Conservation (phyloP, 495 filamentous ascomycete species). For the Lasiosphaeria miniovina region DNA sequence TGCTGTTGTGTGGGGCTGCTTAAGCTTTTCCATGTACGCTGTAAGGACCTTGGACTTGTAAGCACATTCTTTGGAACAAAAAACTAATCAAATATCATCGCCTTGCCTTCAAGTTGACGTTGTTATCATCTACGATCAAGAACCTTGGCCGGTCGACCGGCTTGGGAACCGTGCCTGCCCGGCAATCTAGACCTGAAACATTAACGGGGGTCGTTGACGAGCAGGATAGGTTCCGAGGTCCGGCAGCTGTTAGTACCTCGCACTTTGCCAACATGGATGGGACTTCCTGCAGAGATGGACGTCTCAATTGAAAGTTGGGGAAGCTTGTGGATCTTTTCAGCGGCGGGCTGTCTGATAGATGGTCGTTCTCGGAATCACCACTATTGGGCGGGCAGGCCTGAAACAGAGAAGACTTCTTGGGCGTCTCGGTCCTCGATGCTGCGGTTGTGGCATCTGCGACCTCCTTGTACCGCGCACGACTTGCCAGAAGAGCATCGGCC, state of each 20-base stretch:
- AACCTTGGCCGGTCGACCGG: slow-evolving; percentile 13
- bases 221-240: background rate
- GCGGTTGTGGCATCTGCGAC: background rate
- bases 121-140: slow-evolving; percentile 46
- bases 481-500: slow-evolving; percentile 46
- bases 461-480: slow-evolving; percentile 1
- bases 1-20: slow-evolving; percentile 50
- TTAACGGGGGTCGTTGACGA: too few relatives aligned
- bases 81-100: background rate
- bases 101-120: slow-evolving; percentile 37
- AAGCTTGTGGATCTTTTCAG: too few relatives aligned
- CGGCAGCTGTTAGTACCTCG: background rate
- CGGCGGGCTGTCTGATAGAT: too few relatives aligned
- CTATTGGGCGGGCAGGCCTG: too few relatives aligned
- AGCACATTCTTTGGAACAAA: background rate
- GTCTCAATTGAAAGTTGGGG: too few relatives aligned
- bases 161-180: background rate
- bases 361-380: too few relatives aligned
- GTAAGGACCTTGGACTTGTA: slow-evolving; percentile 32
- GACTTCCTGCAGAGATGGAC: too few relatives aligned
- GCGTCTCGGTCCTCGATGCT: background rate
- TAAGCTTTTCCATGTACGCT: slow-evolving; percentile 54
- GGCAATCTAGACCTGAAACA: background rate
- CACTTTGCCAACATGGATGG: background rate
- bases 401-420: too few relatives aligned